Percentiles rank a stretch among this genome's conserved stretches.
phyloP scores from a whole-genome alignment of 2,329 filamentous ascomycete species.

The Dactylellina leptospora region DNA sequence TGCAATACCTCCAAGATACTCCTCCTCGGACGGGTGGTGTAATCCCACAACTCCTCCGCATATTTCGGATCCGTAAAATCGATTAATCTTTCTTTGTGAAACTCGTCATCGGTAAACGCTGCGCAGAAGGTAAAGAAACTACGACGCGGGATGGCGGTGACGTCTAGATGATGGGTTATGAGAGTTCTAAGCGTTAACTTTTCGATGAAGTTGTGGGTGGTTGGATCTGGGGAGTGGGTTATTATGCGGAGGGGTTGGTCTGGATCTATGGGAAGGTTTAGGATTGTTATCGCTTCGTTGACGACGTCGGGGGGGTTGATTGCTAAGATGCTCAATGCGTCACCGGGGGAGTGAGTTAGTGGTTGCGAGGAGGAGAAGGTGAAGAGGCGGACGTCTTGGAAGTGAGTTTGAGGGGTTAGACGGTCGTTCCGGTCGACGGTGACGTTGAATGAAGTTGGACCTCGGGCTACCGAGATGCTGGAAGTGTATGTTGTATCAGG shows the following conservation, averaged over 20 bases:
- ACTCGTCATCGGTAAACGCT: constrained; percentile 75
- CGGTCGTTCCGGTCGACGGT: constrained; percentile 73
- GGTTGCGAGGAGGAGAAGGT: constrained; percentile 65
- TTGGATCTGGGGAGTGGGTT: constrained; percentile 57
- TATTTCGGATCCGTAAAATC: constrained; percentile 83
- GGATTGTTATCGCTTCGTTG: constrained; percentile 77
- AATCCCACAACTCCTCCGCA: constrained; percentile 93
- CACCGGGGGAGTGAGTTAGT: constrained; percentile 73
- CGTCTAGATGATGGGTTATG: constrained; percentile 83
- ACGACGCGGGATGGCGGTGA: constrained; percentile 86
- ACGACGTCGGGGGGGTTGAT: constrained; percentile 87
- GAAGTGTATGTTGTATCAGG: constrained; percentile 6
- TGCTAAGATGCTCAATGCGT: constrained; percentile 82
- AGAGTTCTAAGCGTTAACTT: constrained; percentile 74
- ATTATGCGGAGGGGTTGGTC: constrained; percentile 70
- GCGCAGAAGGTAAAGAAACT: constrained; percentile 83
- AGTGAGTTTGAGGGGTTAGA: constrained; percentile 79
- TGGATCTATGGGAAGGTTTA: constrained; percentile 79
- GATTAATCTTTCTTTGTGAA: constrained; percentile 80
- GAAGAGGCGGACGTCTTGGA: constrained; percentile 92
- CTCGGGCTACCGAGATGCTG: constrained; percentile 39
- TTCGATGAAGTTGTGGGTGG: constrained; percentile 56
- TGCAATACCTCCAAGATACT: constrained; percentile 91
- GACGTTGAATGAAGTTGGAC: constrained; percentile 61
- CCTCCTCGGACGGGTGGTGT: constrained; percentile 86